Conservation (phyloP, 495 filamentous ascomycete genomes). For the Hypoxylon fragiforme region DNA sequence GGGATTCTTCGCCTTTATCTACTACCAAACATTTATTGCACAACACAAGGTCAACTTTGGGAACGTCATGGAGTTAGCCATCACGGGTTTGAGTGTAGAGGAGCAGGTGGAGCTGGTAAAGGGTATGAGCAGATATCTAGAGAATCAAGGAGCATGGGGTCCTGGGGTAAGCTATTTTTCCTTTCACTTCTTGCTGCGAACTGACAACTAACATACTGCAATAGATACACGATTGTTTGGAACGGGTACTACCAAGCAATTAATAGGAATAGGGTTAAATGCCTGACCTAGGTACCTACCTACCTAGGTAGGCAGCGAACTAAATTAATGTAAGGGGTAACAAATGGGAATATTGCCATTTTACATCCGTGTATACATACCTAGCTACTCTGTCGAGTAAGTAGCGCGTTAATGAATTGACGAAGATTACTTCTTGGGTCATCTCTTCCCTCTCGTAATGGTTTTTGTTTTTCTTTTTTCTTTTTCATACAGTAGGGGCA, state of each 20-base stretch:
- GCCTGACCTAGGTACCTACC: too few species aligned
- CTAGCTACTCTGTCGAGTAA: conserved; percentile 17
- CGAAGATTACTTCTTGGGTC: conserved; percentile 11
- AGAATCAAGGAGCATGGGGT: conserved; percentile 75
- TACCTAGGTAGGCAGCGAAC: too few species aligned
- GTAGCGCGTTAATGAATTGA: conserved; percentile 33
- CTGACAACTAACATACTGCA: background rate
- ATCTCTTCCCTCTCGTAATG: background rate
- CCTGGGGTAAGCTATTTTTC: conserved; percentile 55
- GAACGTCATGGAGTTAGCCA: conserved; percentile 82
- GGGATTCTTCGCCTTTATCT: conserved; percentile 98
- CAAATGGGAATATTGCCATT: background rate
- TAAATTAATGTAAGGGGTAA: conserved; percentile 1
- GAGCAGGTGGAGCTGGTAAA: conserved; percentile 89
- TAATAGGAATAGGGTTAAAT: conserved; percentile 32
- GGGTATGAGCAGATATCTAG: conserved; percentile 80
- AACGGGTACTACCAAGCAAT: conserved; percentile 26
- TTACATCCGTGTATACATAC: conserved; percentile 8
- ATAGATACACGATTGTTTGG: conserved; percentile 37
- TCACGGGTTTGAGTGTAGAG: conserved; percentile 78
- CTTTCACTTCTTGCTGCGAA: background rate
- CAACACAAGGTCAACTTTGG: conserved; percentile 79
- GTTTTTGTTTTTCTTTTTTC: too few species aligned
- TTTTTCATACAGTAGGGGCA: too few species aligned
- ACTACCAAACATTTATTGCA: conserved; percentile 97